A percentile compares a stretch with the other conserved stretches of the same genome.
phyloP scores from a whole-genome alignment of 768 basidiomycete genomes.

The Austroboletus eburneus region DNA sequence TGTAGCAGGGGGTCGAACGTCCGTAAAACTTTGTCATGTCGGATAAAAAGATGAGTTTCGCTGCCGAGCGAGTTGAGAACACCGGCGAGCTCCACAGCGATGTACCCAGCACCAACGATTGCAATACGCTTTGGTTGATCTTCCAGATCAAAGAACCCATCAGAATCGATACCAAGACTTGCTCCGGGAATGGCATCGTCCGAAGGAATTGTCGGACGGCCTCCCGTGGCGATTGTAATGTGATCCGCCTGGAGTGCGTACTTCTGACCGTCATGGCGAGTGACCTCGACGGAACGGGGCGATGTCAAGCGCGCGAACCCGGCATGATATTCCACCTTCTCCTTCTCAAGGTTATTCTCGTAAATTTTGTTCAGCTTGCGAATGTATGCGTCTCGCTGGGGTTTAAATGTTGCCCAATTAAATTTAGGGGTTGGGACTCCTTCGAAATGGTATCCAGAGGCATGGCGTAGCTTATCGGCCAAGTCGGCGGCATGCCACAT shows the following conservation, averaged over 20 bases:
- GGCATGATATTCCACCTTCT: constrained; percentile 81
- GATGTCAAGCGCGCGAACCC: constrained; percentile 75
- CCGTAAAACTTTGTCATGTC: constrained; percentile 83
- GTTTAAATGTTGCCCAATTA: constrained; percentile 88
- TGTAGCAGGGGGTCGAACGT: constrained; percentile 89
- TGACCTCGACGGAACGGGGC: constrained; percentile 68
- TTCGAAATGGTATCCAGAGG: constrained; percentile 67
- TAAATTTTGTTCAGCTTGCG: constrained; percentile 86
- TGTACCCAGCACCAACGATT: constrained; percentile 96
- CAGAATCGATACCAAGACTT: constrained; percentile 84
- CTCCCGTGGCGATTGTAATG: constrained; percentile 84
- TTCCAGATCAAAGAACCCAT: constrained; percentile 93
- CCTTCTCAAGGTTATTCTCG: constrained; percentile 81
- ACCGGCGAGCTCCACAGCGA: constrained; percentile 95
- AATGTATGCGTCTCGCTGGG: constrained; percentile 95
- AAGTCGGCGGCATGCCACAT: constrained; percentile 98
- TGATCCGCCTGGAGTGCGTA: constrained; percentile 75
- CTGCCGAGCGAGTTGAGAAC: constrained; percentile 87
- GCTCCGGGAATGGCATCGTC: constrained; percentile 86
- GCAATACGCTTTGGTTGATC: constrained; percentile 91
- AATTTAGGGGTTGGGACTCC: constrained; percentile 61
- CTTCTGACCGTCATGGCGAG: constrained; percentile 57
- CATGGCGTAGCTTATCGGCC: constrained; percentile 77
- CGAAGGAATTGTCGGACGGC: constrained; percentile 72
- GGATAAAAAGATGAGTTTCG: constrained; percentile 90